These are phyloP conservation scores for Capronia americana DNA, from an alignment of 2,329 filamentous ascomycete species.

Conservation along the genomic window DNA sequence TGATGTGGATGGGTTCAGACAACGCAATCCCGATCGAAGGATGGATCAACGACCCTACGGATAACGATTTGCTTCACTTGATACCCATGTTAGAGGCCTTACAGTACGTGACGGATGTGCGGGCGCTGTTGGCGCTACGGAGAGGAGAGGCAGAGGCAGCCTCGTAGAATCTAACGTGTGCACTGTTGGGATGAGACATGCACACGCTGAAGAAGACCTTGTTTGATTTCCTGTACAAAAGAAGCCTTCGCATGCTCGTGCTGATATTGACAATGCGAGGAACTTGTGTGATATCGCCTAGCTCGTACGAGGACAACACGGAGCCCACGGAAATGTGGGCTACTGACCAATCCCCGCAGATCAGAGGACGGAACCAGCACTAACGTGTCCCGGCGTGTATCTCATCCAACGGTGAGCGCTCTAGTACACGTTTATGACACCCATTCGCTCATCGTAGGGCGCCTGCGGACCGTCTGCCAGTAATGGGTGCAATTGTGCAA, in stretches of 20 bases:
- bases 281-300: constrained; percentile 4
- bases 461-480: neutral
- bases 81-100: constrained; percentile 91
- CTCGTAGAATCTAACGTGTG: constrained; percentile 16
- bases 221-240: constrained; percentile 16
- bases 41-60: constrained; percentile 98
- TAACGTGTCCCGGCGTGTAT: neutral
- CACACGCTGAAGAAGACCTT: constrained; percentile 6
- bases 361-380: constrained; percentile 3
- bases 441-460: constrained; percentile 11
- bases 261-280: neutral
- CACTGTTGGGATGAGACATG: neutral
- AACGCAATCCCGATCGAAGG: constrained; percentile 99
- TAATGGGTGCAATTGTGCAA: neutral
- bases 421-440: constrained; percentile 1
- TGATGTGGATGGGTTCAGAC: constrained; percentile 63
- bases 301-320: neutral
- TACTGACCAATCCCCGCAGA: neutral
- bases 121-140: constrained; percentile 84
- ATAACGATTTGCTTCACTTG: constrained; percentile 91
- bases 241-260: neutral
- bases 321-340: neutral
- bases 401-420: constrained; percentile 7
- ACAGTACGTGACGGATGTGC: constrained; percentile 95
- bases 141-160: constrained; percentile 70